Evolutionary conservation across 352 stramenopile species (phyloP).

Genomic region (Blastocystis sp.): DNA sequence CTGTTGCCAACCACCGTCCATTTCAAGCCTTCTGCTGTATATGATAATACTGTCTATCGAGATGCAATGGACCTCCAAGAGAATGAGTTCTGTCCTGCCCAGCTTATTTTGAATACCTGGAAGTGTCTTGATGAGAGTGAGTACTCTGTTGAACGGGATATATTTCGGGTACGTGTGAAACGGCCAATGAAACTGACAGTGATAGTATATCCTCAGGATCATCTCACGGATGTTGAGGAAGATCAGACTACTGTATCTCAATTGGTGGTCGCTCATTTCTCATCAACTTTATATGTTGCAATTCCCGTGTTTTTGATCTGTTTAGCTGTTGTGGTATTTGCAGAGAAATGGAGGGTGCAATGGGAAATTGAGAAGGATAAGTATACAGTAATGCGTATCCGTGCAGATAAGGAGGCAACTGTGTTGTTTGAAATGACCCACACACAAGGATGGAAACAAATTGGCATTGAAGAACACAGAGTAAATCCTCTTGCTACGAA

Average conservation of each 20-base stretch:
- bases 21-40: neutral
- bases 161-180: neutral
- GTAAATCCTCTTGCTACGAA: slow-evolving; percentile 12
- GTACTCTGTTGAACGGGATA: neutral
- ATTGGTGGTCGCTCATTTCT: neutral
- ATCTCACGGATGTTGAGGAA: neutral
- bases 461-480: neutral
- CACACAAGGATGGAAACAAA: neutral
- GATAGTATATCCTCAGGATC: neutral
- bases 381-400: neutral
- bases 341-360: neutral
- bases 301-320: neutral
- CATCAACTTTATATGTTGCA: neutral
- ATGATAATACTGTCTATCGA: neutral
- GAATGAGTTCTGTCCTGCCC: neutral
- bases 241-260: neutral
- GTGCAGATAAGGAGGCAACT: neutral
- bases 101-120: neutral
- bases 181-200: neutral
- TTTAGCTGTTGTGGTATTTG: neutral
- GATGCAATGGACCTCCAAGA: neutral
- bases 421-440: neutral
- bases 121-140: neutral
- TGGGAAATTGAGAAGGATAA: slow-evolving; percentile 11
- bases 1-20: no score